phyloP scores from a whole-genome alignment of 805 yeast genomes.

The Nakazawaea pomicola region DNA sequence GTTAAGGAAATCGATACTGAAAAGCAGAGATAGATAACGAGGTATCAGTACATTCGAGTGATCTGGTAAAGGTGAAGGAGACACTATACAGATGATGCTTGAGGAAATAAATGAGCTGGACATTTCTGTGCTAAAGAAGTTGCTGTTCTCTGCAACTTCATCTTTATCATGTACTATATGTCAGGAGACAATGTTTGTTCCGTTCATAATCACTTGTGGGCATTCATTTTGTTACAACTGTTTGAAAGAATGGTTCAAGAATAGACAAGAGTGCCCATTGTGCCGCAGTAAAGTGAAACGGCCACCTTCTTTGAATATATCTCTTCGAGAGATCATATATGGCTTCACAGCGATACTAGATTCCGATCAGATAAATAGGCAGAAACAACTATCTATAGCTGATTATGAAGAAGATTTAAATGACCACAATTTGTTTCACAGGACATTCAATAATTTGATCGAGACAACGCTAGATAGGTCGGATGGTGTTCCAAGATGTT shows the following conservation, averaged over 20 bases:
- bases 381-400: constrained; percentile 23
- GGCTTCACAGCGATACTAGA: constrained; percentile 33
- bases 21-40: background rate
- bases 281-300: constrained; percentile 48
- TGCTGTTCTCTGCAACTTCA: constrained; percentile 14
- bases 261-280: constrained; percentile 59
- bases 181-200: constrained; percentile 62
- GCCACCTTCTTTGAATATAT: constrained; percentile 50
- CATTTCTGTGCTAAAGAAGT: background rate
- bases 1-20: background rate
- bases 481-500: constrained; percentile 73
- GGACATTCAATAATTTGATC: constrained; percentile 42
- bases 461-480: constrained; percentile 52
- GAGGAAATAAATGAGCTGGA: background rate
- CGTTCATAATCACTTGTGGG: constrained; percentile 63
- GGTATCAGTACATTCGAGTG: too few species aligned
- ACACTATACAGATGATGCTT: too few species aligned
- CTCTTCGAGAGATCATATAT: constrained; percentile 41
- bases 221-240: constrained; percentile 72
- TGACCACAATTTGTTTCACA: constrained; percentile 38
- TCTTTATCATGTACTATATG: constrained; percentile 58
- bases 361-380: constrained; percentile 22
- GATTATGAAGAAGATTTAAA: constrained; percentile 37
- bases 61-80: too few species aligned
- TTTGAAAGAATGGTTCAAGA: constrained; percentile 56